These are phyloP conservation scores for Melampsora larici-populina DNA, from an alignment of 1,284 basidiomycete species.

Conservation along the genomic window DNA sequence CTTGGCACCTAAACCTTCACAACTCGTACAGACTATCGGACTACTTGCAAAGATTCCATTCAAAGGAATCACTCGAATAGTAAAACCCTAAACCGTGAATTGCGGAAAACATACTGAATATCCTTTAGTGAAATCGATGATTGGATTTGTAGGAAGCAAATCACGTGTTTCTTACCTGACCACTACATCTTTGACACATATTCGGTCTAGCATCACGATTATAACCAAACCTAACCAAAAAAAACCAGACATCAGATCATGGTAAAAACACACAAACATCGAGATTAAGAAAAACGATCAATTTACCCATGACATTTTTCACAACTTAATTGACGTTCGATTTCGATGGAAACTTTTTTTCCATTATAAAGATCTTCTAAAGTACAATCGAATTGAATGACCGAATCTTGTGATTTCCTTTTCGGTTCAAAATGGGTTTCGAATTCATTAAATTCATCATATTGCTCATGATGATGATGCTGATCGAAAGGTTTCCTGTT, in stretches of 20 bases:
- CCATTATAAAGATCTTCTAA: slow-evolving; percentile 91
- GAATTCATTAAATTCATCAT: neutral
- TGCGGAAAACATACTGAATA: too few species aligned
- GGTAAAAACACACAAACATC: neutral
- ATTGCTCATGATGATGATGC: too few species aligned
- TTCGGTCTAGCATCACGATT: slow-evolving; percentile 7
- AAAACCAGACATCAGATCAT: slow-evolving; percentile 49
- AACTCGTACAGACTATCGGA: slow-evolving; percentile 1
- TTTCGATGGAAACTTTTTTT: slow-evolving; percentile 79
- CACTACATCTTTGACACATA: slow-evolving; percentile 12
- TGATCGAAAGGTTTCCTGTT: neutral
- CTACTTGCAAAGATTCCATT: too few species aligned
- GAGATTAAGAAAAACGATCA: neutral
- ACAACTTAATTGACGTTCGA: slow-evolving; percentile 82
- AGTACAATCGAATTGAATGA: slow-evolving; percentile 77
- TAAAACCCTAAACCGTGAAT: too few species aligned
- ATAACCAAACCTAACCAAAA: slow-evolving; percentile 49
- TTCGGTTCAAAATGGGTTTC: slow-evolving; percentile 8
- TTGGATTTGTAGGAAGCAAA: too few species aligned
- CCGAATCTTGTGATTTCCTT: slow-evolving; percentile 59
- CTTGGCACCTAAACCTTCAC: slow-evolving; percentile 23
- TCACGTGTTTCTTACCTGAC: slow-evolving; percentile 1
- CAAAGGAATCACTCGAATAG: too few species aligned
- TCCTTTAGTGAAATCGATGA: too few species aligned
- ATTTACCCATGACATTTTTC: slow-evolving; percentile 70